Evolutionary conservation across 805 yeast genomes (phyloP).

Genomic region (Saccharomycopsis malanga): DNA sequence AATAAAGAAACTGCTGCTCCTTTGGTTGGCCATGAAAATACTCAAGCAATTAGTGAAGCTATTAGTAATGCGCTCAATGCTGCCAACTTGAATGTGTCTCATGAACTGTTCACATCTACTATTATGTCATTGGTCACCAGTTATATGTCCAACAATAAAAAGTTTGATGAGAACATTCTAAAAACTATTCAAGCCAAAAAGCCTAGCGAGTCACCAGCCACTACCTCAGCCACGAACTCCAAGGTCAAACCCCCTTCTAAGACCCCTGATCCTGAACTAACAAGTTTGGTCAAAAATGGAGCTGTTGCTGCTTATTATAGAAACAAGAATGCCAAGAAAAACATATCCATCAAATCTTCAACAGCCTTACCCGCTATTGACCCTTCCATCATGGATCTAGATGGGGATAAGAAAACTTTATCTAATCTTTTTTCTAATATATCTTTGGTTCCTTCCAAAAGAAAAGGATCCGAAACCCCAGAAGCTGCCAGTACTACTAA

Average conservation of each 20-base stretch:
- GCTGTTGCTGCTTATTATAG: conserved; percentile 1
- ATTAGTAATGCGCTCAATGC: conserved; percentile 27
- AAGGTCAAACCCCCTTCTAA: conserved; percentile 8
- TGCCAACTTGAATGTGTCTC: conserved; percentile 26
- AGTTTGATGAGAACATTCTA: background rate
- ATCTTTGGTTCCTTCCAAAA: conserved; percentile 14
- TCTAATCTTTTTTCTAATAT: conserved; percentile 5
- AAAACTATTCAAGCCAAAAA: conserved; percentile 14
- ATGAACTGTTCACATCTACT: conserved; percentile 27
- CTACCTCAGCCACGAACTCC: background rate
- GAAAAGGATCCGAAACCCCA: background rate
- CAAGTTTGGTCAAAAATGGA: conserved; percentile 5
- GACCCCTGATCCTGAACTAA: conserved; percentile 13
- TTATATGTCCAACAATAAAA: conserved; percentile 21
- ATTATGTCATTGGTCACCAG: conserved; percentile 25
- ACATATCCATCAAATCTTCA: background rate
- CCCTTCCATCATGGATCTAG: conserved; percentile 4
- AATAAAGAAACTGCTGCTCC: background rate
- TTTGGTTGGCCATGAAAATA: conserved; percentile 18
- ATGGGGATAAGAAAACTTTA: conserved; percentile 3
- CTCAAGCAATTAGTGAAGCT: conserved; percentile 23
- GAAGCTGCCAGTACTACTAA: background rate
- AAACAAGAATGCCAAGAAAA: background rate
- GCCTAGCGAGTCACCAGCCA: conserved; percentile 22
- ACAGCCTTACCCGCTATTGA: conserved; percentile 5